Base-by-base conservation (phyloP, 306 rosid species). In the Alnus glutinosa region DNA sequence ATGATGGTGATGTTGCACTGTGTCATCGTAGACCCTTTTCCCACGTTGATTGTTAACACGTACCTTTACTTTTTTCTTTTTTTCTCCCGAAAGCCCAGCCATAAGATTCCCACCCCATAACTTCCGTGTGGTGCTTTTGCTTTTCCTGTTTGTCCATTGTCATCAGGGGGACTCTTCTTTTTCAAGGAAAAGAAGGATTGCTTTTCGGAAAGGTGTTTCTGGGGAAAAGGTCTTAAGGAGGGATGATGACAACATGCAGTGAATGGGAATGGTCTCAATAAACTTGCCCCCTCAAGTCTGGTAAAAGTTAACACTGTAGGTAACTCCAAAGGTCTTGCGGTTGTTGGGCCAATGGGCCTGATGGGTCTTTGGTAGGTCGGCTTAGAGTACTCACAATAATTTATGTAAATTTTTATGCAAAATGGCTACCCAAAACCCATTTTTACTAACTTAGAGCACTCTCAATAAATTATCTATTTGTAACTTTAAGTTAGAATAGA, bases 91-190 rank as follows among this genome's bases (percentile, higher is more conserved):
- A 76, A 54, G 83, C 37, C 28, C 63, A 49, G 59, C 76, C 48
- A 36, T 58, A 51, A 55, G 84, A 80, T 67, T 80, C 79, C 79
- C 74, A 66, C 14, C 73, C 85, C 46, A 75, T 77, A 72, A 76
- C 77, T 81, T 71, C 37, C 64, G 47, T 75, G 77, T 59, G 83
- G 49, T 72, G 73, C 85, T 78, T 85, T 82, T 85, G 82, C 87
- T 85, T 86, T 83, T 83, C 74, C 71, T 74, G 57, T 66, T 79
- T 85, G 28, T 81, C 55, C 59, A 77, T 66, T 75, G 76, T 47
- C 77, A 78, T 81, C 12, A 74, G 82, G 82, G 86, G 80, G 59
- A 75, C 46, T 4, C 8, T 42, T 42, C 71, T 48, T 23, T 86
- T 74, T 80, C 82, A 75, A 72, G 74, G 46, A 72, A 85, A 86